These are phyloP conservation scores for Aspergillus homomorphus DNA, from an alignment of 495 filamentous ascomycete species.

Conservation along the genomic window DNA sequence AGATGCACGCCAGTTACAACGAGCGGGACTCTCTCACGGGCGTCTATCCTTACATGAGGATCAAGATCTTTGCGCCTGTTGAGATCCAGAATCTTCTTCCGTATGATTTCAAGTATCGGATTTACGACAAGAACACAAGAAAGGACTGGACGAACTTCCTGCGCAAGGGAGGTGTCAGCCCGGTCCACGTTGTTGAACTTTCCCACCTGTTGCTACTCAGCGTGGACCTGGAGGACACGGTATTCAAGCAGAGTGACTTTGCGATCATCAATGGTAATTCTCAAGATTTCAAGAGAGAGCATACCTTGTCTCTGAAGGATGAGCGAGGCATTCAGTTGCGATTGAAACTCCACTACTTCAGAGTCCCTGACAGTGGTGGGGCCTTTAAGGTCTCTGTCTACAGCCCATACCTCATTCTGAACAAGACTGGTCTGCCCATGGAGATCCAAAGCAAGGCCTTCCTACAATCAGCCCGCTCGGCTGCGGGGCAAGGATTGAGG, in stretches of 20 bases:
- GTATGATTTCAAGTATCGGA: constrained; percentile 97
- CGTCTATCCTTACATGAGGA: constrained; percentile 89
- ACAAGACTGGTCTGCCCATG: constrained; percentile 89
- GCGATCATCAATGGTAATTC: constrained; percentile 90
- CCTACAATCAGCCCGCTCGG: constrained; percentile 73
- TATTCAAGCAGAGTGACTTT: constrained; percentile 93
- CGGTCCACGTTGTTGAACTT: constrained; percentile 93
- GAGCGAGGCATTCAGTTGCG: constrained; percentile 71
- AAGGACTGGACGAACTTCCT: constrained; percentile 99
- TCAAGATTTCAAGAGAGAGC: constrained; percentile 83
- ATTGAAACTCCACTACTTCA: constrained; percentile 88
- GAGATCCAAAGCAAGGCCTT: constrained; percentile 86
- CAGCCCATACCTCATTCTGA: constrained; percentile 89
- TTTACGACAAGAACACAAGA: constrained; percentile 96
- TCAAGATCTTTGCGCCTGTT: constrained; percentile 85
- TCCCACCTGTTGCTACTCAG: constrained; percentile 90
- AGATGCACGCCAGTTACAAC: constrained; percentile 81
- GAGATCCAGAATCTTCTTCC: constrained; percentile 93
- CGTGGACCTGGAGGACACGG: constrained; percentile 92
- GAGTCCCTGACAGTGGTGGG: constrained; percentile 86
- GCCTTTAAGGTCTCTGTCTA: constrained; percentile 94
- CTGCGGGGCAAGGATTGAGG: constrained; percentile 69
- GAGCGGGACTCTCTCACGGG: constrained; percentile 74
- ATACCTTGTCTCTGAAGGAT: constrained; percentile 77
- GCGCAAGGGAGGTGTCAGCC: constrained; percentile 91